A percentile compares a stretch with the other conserved stretches of the same genome.
Evolutionary conservation across 768 basidiomycete genomes (phyloP).

Genomic region (Russula ochroleuca): DNA sequence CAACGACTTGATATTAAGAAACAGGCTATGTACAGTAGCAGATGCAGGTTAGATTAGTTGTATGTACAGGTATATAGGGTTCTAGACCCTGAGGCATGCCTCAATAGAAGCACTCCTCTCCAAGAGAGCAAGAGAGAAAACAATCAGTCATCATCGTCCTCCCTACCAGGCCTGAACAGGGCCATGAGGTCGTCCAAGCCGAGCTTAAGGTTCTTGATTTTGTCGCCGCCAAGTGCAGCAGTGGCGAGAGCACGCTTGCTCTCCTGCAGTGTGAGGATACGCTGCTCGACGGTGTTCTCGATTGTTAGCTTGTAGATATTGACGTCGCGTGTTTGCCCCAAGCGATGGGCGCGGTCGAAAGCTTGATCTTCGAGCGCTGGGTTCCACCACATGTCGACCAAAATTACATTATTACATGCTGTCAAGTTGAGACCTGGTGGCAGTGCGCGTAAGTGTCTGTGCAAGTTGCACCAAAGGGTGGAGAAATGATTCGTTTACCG

Average conservation of each 20-base stretch:
- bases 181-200: constrained; percentile 83
- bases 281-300: constrained; percentile 80
- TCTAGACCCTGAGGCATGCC: background rate
- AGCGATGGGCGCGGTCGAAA: constrained; percentile 86
- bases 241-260: constrained; percentile 80
- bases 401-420: constrained; percentile 89
- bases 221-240: constrained; percentile 85
- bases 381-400: constrained; percentile 95
- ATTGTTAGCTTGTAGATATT: constrained; percentile 89
- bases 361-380: constrained; percentile 92
- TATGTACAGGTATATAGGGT: background rate
- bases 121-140: background rate
- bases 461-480: background rate
- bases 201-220: constrained; percentile 78
- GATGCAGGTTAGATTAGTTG: background rate
- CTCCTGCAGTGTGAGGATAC: constrained; percentile 89
- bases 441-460: background rate
- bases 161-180: constrained; percentile 59
- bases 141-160: constrained; percentile 38
- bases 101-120: background rate
- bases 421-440: constrained; percentile 78
- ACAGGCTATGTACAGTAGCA: background rate
- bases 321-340: constrained; percentile 83
- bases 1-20: too few relatives aligned
- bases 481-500: constrained; percentile 42